A percentile compares a stretch with the other conserved stretches of the same genome.
phyloP scores from a whole-genome alignment of 768 basidiomycete genomes.

The Harrya chromipes region DNA sequence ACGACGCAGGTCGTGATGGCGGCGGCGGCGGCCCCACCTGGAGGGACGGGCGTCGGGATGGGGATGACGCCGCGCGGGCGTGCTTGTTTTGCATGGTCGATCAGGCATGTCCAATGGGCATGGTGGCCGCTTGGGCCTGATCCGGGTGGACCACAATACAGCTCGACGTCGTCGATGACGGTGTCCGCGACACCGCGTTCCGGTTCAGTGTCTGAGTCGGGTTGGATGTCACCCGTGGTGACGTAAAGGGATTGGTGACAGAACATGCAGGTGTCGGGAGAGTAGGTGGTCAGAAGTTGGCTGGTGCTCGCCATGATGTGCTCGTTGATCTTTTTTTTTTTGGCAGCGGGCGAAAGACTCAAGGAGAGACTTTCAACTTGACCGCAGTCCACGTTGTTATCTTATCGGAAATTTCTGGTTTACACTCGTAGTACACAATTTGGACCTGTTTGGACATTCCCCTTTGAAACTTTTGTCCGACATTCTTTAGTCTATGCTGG shows the following conservation, averaged over 20 bases:
- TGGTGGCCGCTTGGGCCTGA: slow-evolving; percentile 23
- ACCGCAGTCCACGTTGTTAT: slow-evolving; percentile 4
- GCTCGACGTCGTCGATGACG: slow-evolving; percentile 23
- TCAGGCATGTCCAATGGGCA: slow-evolving; percentile 26
- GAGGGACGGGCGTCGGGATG: not conserved
- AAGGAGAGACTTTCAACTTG: not conserved
- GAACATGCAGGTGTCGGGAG: slow-evolving; percentile 26
- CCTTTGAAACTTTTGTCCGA: too few relatives aligned
- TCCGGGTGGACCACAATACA: slow-evolving; percentile 21
- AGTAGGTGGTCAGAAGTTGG: slow-evolving; percentile 8
- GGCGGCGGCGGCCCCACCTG: not conserved
- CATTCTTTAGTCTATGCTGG: slow-evolving; percentile 24
- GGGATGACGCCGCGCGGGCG: not conserved
- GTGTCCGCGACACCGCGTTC: slow-evolving; percentile 3
- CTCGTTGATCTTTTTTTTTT: not conserved
- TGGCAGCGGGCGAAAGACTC: not conserved
- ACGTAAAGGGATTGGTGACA: slow-evolving; percentile 17
- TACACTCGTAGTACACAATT: slow-evolving; percentile 1
- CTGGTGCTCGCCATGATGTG: slow-evolving; percentile 6
- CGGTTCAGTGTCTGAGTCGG: slow-evolving; percentile 3
- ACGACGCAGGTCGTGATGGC: slow-evolving; percentile 8
- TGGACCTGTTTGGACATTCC: not conserved
- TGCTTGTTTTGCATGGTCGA: slow-evolving; percentile 16
- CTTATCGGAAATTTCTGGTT: slow-evolving; percentile 1
- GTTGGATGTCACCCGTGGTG: not conserved